Conservation (phyloP, 2,329 filamentous ascomycete species). For the Helminthosporium solani region DNA sequence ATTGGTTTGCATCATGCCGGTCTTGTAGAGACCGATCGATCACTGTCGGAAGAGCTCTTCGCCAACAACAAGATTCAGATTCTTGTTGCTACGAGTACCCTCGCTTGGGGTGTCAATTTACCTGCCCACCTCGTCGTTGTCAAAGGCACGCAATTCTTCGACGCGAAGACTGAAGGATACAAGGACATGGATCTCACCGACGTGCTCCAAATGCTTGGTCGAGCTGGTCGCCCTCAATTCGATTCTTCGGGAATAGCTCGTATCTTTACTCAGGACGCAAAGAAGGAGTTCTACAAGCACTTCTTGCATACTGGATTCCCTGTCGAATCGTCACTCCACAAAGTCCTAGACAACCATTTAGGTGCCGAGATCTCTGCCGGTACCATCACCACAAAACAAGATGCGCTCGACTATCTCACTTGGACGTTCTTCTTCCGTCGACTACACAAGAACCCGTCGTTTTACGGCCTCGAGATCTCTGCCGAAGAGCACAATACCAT, state of each 20-base stretch:
- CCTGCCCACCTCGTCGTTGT: slow-evolving; percentile 96
- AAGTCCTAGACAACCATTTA: slow-evolving; percentile 94
- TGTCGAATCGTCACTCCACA: slow-evolving; percentile 93
- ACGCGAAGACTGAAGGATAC: slow-evolving; percentile 96
- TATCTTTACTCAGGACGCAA: slow-evolving; percentile 95
- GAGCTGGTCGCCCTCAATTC: slow-evolving; percentile 93
- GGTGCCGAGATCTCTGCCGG: slow-evolving; percentile 91
- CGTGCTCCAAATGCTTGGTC: slow-evolving; percentile 95
- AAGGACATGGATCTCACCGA: slow-evolving; percentile 99
- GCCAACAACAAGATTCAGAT: slow-evolving; percentile 98
- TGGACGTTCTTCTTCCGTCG: slow-evolving; percentile 99
- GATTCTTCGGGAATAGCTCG: slow-evolving; percentile 93
- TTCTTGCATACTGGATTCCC: slow-evolving; percentile 98
- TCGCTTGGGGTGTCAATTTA: slow-evolving; percentile 97
- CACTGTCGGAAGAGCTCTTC: slow-evolving; percentile 90
- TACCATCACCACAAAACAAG: slow-evolving; percentile 91
- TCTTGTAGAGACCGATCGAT: slow-evolving; percentile 89
- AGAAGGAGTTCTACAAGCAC: slow-evolving; percentile 99
- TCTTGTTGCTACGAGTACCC: slow-evolving; percentile 88
- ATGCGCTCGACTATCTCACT: slow-evolving; percentile 94
- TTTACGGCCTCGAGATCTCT: slow-evolving; percentile 92
- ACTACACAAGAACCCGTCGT: slow-evolving; percentile 96
- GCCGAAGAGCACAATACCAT: slow-evolving; percentile 89
- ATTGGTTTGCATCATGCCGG: slow-evolving; percentile 97
- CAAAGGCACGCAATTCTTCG: slow-evolving; percentile 97